Evolutionary conservation across 139 green algal genomes (phyloP), one percentile per base, ranked within the genome.

Genomic region (Monoraphidium neglectum): DNA sequence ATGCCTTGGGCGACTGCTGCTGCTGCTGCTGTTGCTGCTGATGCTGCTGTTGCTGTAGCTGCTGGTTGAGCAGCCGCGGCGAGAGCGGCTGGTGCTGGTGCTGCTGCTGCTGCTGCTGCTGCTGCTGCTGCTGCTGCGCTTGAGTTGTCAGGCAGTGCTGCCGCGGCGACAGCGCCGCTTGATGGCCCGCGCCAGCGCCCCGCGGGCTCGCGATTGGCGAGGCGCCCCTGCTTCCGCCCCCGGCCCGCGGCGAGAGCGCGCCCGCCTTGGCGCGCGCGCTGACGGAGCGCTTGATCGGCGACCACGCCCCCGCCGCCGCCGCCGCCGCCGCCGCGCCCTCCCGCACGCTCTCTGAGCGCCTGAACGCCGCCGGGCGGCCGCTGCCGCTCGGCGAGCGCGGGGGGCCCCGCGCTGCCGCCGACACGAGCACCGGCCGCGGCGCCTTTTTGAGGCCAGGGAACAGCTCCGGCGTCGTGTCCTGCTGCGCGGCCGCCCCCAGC

Each of bases 11-110:
- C 43, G 43, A 51, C 43, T 21, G 8, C 43, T 28, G 10, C 24
- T 62, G 54, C 37, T 24, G 35, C 24, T 68, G 70, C 43, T 26
- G 66, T 51, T 68, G 36, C 49, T 74, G 63, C 64, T 74, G 33
- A 51, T 15, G 23, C 54, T 69, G 70, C 54, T 76, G 71, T 49
- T 65, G 70, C 54, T 76, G 70, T 38, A 62, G 35, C 65, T 78
- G 53, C 51, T 70, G 56, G 40, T 73, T 49, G 16, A 46, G 51
- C 69, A 16, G 32, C 16, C 59, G 35, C 5, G 65, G 12, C 23
- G 15, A 26, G 35, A 72, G 40, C 15, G 32, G 40, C 71, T 30
- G 64, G 53, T 46, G 40, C 47, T 49, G 6, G 2, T 62, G 28
- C 43, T 32, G 68, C 68, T 33, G 8, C 51, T 30, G 68, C 47